Base-by-base conservation (phyloP, 371 early-diverging fungal species). In the Mortierella polycephala region DNA sequence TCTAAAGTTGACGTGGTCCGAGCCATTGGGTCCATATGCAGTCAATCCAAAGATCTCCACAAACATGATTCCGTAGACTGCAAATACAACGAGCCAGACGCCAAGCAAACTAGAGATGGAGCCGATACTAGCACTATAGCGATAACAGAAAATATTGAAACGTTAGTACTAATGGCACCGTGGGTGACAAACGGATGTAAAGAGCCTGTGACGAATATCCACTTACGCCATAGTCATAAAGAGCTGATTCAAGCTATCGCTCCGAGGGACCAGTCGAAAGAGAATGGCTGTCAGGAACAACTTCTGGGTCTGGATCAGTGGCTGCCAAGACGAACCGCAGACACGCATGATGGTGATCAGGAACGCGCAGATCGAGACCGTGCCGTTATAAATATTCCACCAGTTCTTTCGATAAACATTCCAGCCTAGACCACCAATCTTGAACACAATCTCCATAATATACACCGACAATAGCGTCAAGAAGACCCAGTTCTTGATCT, bases 11-110 rank as follows among this genome's bases (percentile, higher is more conserved):
- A 87, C 86, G 67, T 90, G 84, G 1, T 81, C 71, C 3, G 82
- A 81, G 9, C 88, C 87, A 57, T 84, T 84, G 0, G 81, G 75
- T 16, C 93, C 93, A 67, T 85, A 88, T 40, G 85, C 83, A 6
- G 93, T 91, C 62, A 91, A 69, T 2, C 91, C 91, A 83, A 90
- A 93, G 16, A 92, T 87, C 71, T 91, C 90, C 83, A 89, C 86
- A 74, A 90, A 91, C 86, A 91, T 86, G 63, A 93, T 89, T 0
- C 89, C 85, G 67, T 90, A 93, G 0, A 90, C 87, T 4, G 86
- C 82, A 74, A 90, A 80, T 20, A 91, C 86, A 9, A 91, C 85
- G 58, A 90, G 84, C 91, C 91, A 91, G 0, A 90, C 90, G 2
- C 87, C 88, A 60, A 90, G 85, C 46, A 91, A 83, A 71, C 87